phyloP scores from a whole-genome alignment of 305 asterid genomes.

The Andrographis paniculata region DNA sequence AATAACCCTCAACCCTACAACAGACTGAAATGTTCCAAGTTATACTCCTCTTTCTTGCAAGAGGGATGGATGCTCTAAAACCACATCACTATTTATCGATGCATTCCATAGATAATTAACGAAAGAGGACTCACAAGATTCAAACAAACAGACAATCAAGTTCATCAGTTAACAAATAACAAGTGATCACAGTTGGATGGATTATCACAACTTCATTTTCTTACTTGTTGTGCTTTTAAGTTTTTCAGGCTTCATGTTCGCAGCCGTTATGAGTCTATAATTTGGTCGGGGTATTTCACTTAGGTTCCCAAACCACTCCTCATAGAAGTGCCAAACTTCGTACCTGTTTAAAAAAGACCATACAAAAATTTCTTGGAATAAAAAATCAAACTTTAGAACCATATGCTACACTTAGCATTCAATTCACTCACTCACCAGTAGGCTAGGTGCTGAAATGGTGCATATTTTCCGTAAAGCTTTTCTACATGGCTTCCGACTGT shows the following conservation, averaged over 20 bases:
- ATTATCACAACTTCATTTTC: constrained; percentile 30
- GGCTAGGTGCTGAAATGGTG: constrained; percentile 77
- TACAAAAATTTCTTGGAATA: no score
- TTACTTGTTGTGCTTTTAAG: constrained; percentile 18
- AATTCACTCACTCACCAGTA: constrained; percentile 44
- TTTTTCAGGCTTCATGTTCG: constrained; percentile 49
- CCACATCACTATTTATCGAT: no score
- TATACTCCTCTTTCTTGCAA: no score
- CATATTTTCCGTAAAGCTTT: constrained; percentile 52
- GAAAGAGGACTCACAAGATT: no score
- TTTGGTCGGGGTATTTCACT: constrained; percentile 47
- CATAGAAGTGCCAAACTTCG: constrained; percentile 72
- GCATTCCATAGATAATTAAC: no score
- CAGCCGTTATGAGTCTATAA: constrained; percentile 70
- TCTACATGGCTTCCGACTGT: constrained; percentile 53
- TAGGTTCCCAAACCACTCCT: constrained; percentile 63
- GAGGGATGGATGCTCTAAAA: no score
- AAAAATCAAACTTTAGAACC: no score
- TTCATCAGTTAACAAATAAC: no score
- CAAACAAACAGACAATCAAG: no score
- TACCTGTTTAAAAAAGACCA: constrained; percentile 38
- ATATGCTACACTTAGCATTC: background rate
- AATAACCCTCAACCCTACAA: no score
- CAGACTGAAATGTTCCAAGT: no score
- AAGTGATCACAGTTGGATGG: no score